Conservation (phyloP, 2,329 filamentous ascomycete species). For the Nannizzia gypsea region DNA sequence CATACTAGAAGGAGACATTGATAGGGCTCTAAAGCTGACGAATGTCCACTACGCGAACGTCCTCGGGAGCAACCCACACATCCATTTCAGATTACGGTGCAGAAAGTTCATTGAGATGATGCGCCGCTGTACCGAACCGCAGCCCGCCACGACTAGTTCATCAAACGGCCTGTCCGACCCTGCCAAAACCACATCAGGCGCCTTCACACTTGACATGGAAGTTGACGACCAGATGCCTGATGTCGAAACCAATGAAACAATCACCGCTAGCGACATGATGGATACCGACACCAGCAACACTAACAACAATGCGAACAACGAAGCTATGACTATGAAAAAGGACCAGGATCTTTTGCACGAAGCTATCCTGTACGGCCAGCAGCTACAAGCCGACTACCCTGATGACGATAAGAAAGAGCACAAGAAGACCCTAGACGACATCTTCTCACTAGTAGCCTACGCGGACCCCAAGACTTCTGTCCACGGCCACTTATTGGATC, state of each 20-base stretch:
- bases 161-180: slow-evolving; percentile 11
- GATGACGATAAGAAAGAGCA: slow-evolving; percentile 59
- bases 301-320: slow-evolving; percentile 22
- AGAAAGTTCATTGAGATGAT: slow-evolving; percentile 96
- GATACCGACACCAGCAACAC: slow-evolving; percentile 38
- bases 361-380: slow-evolving; percentile 67
- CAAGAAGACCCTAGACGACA: slow-evolving; percentile 63
- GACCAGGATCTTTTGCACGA: slow-evolving; percentile 49
- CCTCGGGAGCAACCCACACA: slow-evolving; percentile 65
- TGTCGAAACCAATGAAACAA: slow-evolving; percentile 19
- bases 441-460: slow-evolving; percentile 82
- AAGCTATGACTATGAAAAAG: slow-evolving; percentile 16
- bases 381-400: slow-evolving; percentile 64
- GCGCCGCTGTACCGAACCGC: slow-evolving; percentile 56
- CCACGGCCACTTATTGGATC: slow-evolving; percentile 66
- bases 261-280: slow-evolving; percentile 30
- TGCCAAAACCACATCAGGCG: slow-evolving; percentile 32
- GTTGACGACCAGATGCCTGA: slow-evolving; percentile 40
- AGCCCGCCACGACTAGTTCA: slow-evolving; percentile 25
- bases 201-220: slow-evolving; percentile 46
- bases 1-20: slow-evolving; percentile 84
- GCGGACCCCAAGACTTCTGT: slow-evolving; percentile 64
- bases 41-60: slow-evolving; percentile 68
- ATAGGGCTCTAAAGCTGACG: slow-evolving; percentile 74
- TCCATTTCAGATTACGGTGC: slow-evolving; percentile 78